Evolutionary conservation across 768 basidiomycete species (phyloP), one percentile per base, ranked within the genome.

Genomic region (Mycena kentingensis): DNA sequence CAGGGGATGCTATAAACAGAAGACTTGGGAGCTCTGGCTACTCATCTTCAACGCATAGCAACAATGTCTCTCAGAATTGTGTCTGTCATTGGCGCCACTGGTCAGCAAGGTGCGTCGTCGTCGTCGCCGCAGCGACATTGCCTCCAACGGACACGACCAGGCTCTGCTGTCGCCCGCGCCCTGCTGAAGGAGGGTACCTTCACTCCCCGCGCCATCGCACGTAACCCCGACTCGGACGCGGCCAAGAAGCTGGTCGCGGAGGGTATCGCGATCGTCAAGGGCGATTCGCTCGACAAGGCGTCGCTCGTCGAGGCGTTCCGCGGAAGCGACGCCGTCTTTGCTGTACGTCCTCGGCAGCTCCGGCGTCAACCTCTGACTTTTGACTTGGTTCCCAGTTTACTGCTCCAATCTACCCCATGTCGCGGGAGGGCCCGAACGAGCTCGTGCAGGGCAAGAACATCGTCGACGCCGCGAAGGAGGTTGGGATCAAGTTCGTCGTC

Each of bases 41-140:
- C n/a, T n/a, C n/a, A n/a, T n/a, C n/a, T n/a, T n/a, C n/a, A n/a
- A n/a, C n/a, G n/a, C n/a, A n/a, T n/a, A n/a, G n/a, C n/a, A n/a
- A n/a, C n/a, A n/a, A 32, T 32, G 31, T 8, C 16, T 32, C 10
- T 16, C 8, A 8, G 65, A 10, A 51, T 70, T 28, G 62, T 71
- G 27, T 62, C 61, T 4, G 68, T 74, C 26, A 63, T 70, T 18
- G 71, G 73, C 25, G 70, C 73, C 2, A 74, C 72, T 18, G 73
- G 73, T 12, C 51, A 49, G 11, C 70, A 73, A 64, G 73, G 73
- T 62, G 55, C 58, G 15, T 55, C 46, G 18, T 42, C 7, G 47
- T 8, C 2, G 13, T n/a, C 31, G 24, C 37, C 10, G n/a, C 39
- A 19, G 19, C 12, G 7, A 25, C 19, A 13, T 3, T 11, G 16